Evolutionary conservation across 768 basidiomycete species (phyloP).

Genomic region (Cyathus striatus): DNA sequence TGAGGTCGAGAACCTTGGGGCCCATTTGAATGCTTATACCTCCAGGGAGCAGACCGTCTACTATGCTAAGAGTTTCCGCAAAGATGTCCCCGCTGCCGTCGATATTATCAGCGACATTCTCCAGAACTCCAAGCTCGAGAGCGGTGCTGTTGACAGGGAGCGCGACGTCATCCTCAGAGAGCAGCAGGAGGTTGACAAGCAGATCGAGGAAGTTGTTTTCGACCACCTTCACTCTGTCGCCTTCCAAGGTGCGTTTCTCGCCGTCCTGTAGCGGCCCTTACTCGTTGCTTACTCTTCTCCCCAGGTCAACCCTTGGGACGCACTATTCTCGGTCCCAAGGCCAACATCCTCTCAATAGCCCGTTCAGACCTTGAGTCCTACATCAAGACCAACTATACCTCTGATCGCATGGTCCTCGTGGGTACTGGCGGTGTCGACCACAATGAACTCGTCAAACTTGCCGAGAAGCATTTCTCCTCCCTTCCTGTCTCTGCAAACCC

Average conservation of each 20-base stretch:
- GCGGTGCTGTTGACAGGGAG: slow-evolving; percentile 85
- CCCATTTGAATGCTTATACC: slow-evolving; percentile 97
- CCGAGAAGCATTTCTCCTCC: slow-evolving; percentile 86
- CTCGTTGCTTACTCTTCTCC: slow-evolving; percentile 1
- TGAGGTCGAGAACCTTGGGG: slow-evolving; percentile 96
- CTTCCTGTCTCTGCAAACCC: slow-evolving; percentile 87
- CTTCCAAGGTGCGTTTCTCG: slow-evolving; percentile 73
- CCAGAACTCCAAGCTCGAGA: slow-evolving; percentile 93
- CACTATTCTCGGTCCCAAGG: slow-evolving; percentile 95
- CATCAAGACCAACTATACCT: slow-evolving; percentile 97
- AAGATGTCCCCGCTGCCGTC: slow-evolving; percentile 86
- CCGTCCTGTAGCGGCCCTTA: slow-evolving; percentile 1
- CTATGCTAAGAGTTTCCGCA: slow-evolving; percentile 97
- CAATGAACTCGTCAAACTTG: slow-evolving; percentile 86
- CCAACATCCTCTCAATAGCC: slow-evolving; percentile 93
- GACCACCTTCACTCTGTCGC: slow-evolving; percentile 97
- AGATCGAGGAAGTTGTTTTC: slow-evolving; percentile 96
- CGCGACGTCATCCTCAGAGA: slow-evolving; percentile 95
- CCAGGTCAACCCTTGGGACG: slow-evolving; percentile 91
- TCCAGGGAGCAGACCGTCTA: slow-evolving; percentile 99
- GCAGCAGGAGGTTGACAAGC: slow-evolving; percentile 99
- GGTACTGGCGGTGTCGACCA: slow-evolving; percentile 96
- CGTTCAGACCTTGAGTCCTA: slow-evolving; percentile 84
- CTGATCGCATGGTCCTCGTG: slow-evolving; percentile 98
- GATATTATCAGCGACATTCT: slow-evolving; percentile 98